Percentiles rank a stretch among this genome's conserved stretches.
Evolutionary conservation across 148 eudicot genomes (phyloP).

Genomic region (Cornus controversa): DNA sequence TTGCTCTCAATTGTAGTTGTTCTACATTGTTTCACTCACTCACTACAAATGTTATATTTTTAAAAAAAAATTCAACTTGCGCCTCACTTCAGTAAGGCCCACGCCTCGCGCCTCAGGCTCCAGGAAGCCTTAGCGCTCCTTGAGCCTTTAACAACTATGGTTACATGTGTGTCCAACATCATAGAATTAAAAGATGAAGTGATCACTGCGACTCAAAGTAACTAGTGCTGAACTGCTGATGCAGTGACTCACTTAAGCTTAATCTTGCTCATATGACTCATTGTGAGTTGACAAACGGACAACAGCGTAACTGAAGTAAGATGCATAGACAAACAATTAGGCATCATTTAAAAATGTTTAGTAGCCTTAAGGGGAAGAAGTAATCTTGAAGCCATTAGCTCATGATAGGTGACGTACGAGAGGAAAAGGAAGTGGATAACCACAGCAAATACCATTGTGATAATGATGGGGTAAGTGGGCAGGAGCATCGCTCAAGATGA

Average conservation of each 20-base stretch:
- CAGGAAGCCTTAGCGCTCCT: too few relatives aligned
- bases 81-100: too few relatives aligned
- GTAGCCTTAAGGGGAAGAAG: neutral
- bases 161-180: too few relatives aligned
- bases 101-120: too few relatives aligned
- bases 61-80: too few relatives aligned
- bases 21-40: too few relatives aligned
- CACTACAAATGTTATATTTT: too few relatives aligned
- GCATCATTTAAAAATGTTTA: neutral
- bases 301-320: neutral
- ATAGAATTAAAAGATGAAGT: too few relatives aligned
- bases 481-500: neutral
- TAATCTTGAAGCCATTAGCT: neutral
- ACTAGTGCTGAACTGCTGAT: neutral
- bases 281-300: neutral
- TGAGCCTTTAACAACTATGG: too few relatives aligned
- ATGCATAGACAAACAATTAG: neutral
- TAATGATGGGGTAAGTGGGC: neutral
- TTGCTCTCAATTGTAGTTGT: too few relatives aligned
- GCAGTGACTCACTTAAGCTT: neutral
- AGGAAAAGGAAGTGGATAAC: neutral
- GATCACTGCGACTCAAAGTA: neutral
- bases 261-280: neutral
- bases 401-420: neutral
- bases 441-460: neutral